phyloP scores from a whole-genome alignment of 148 eudicot species.

The Fagopyrum esculentum region DNA sequence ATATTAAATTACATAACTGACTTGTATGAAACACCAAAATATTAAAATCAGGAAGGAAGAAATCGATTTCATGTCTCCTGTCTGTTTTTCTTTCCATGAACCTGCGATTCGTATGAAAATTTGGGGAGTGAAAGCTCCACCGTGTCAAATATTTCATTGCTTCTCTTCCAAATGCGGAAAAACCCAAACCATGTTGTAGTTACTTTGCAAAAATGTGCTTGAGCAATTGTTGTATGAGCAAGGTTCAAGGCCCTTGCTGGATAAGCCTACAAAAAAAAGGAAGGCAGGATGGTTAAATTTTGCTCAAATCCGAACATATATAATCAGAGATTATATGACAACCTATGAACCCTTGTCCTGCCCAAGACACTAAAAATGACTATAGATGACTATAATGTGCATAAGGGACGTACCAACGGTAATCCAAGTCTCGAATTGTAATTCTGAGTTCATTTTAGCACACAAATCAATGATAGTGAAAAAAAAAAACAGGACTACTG shows the following conservation, averaged over 20 bases:
- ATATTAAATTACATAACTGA: neutral
- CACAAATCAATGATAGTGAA: no score
- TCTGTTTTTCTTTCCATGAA: conserved; percentile 18
- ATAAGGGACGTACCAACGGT: neutral
- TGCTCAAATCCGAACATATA: neutral
- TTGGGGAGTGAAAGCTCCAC: conserved; percentile 76
- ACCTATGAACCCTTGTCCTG: neutral
- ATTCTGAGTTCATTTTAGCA: neutral
- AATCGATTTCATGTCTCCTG: neutral
- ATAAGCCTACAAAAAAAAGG: conserved; percentile 48
- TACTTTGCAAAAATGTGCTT: conserved; percentile 59
- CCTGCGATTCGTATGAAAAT: conserved; percentile 85
- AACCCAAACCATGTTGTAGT: conserved; percentile 98
- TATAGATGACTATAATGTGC: neutral
- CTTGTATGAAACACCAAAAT: neutral
- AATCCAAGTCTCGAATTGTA: neutral
- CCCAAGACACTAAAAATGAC: neutral
- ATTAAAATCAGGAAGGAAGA: conserved; percentile 3
- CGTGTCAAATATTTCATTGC: conserved; percentile 60
- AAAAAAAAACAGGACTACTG: neutral
- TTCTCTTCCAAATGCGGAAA: conserved; percentile 64
- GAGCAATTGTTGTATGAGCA: conserved; percentile 52
- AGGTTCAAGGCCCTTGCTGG: conserved; percentile 41
- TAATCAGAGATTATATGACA: neutral
- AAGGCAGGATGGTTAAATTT: conserved; percentile 16